Evolutionary conservation across 371 early-diverging fungal genomes (phyloP), one percentile per base, ranked within the genome.

Genomic region (Mortierella sp.): DNA sequence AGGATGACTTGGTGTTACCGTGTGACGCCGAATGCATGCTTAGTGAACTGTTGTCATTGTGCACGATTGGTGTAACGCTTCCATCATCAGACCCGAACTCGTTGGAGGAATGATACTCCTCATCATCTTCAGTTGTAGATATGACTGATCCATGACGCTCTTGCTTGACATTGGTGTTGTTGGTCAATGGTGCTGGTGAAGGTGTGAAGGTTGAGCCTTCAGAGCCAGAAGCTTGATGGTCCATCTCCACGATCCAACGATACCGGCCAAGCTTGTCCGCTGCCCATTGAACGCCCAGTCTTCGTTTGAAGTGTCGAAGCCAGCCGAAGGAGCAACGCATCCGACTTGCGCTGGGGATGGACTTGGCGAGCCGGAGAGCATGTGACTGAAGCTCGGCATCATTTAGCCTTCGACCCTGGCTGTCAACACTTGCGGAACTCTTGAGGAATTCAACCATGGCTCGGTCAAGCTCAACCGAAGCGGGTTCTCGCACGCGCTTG

Each of bases 291-390:
- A 71, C 72, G 12, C 72, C 72, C 8, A 71, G 62, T 29, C 72
- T 48, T 17, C 72, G 60, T 39, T 71, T 71, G 66, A 71, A 71
- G 39, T 71, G 72, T 29, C 72, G 54, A 16, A 71, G 66, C 72
- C 72, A 71, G 19, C 72, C 72, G 44, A 71, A 71, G 17, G 72
- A 71, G 48, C 72, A 71, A 2, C 72, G 60, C 72, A 71, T 71
- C 9, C 66, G 54, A 34, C 56, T 51, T 21, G 72, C 72, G 17
- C 61, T 57, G 0, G 72, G 72, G 43, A 71, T 71, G 2, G 29
- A 43, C 19, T 60, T 55, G 24, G 72, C 72, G n/a, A 71, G 66
- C 14, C 65, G 65, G 1, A 71, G 51, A 10, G 72, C 72, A 21
- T 71, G 65, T 13, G 62, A 56, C 31, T 71, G 72, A 10, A 71